Conservation (phyloP, 1,139 yeast genomes). For the Scheffersomyces illinoinensis region DNA sequence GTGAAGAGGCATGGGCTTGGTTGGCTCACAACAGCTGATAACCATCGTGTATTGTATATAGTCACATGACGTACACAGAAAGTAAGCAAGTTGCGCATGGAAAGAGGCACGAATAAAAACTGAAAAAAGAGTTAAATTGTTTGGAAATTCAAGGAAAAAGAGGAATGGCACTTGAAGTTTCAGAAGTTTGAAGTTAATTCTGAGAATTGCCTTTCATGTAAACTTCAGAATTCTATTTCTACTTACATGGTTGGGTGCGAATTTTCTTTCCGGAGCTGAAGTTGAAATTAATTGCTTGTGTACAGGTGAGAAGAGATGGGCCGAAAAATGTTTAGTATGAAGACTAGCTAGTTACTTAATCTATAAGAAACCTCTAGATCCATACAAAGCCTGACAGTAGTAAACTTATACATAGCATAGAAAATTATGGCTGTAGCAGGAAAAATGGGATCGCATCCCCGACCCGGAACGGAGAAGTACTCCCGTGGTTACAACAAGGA, state of each 20-base stretch:
- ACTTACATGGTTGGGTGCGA: neutral
- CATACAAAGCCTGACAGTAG: neutral
- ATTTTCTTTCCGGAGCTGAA: neutral
- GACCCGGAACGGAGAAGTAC: slow-evolving; percentile 15
- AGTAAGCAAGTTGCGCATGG: neutral
- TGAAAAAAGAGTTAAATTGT: too few species aligned
- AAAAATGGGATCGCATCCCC: neutral
- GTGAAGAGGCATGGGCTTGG: neutral
- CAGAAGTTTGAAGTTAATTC: neutral
- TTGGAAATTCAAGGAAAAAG: neutral
- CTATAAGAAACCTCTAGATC: neutral
- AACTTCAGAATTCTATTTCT: neutral
- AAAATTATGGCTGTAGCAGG: neutral
- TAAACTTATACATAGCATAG: neutral
- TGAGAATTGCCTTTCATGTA: neutral
- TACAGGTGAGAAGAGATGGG: neutral
- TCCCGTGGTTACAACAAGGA: slow-evolving; percentile 19
- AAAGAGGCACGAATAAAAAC: neutral
- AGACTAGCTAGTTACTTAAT: neutral
- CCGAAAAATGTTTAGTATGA: neutral
- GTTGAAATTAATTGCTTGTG: neutral
- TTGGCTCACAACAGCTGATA: neutral
- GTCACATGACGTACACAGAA: neutral
- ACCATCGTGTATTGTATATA: slow-evolving; percentile 1
- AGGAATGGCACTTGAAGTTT: neutral